phyloP scores from a whole-genome alignment of 768 basidiomycete species.

The Lactarius pseudohatsudake region DNA sequence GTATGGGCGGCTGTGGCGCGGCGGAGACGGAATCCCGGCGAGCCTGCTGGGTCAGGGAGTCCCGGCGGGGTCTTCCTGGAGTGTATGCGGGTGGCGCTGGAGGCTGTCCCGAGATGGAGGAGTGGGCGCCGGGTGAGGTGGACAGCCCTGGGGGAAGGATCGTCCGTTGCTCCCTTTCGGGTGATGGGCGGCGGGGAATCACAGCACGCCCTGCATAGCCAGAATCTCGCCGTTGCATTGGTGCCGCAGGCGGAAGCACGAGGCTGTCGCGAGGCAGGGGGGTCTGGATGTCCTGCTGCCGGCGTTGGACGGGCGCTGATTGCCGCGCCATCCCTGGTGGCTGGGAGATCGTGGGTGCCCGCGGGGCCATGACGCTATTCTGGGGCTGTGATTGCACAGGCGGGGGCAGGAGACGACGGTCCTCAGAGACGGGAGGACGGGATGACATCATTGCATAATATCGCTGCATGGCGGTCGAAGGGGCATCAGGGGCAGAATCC shows the following conservation, averaged over 20 bases:
- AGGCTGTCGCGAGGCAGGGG: constrained; percentile 27
- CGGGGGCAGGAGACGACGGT: constrained; percentile 25
- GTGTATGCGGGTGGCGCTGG: constrained; percentile 12
- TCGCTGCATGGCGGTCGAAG: constrained; percentile 14
- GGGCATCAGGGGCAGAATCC: constrained; percentile 5
- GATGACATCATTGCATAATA: constrained; percentile 27
- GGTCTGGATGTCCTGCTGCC: constrained; percentile 18
- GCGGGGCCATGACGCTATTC: constrained; percentile 12
- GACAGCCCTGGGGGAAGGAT: constrained; percentile 24
- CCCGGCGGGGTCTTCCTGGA: constrained; percentile 5
- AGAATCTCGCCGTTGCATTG: constrained; percentile 21
- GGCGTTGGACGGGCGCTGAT: constrained; percentile 15
- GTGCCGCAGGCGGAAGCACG: constrained; percentile 12
- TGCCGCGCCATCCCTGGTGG: constrained; percentile 13
- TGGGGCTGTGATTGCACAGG: constrained; percentile 21
- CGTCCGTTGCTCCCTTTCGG: constrained; percentile 38
- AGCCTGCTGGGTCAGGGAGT: constrained; percentile 15
- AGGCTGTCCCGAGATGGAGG: constrained; percentile 9
- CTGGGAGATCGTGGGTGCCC: constrained; percentile 17
- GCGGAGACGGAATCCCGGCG: constrained; percentile 27
- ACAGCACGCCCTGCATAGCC: constrained; percentile 14
- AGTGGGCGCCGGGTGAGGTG: constrained; percentile 18
- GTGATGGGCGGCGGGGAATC: constrained; percentile 15
- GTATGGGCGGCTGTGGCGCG: constrained; percentile 3
- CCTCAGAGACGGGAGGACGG: constrained; percentile 20